These are phyloP conservation scores for Hylodesmum podocarpum DNA, from an alignment of 306 rosid species.

Conservation along the genomic window DNA sequence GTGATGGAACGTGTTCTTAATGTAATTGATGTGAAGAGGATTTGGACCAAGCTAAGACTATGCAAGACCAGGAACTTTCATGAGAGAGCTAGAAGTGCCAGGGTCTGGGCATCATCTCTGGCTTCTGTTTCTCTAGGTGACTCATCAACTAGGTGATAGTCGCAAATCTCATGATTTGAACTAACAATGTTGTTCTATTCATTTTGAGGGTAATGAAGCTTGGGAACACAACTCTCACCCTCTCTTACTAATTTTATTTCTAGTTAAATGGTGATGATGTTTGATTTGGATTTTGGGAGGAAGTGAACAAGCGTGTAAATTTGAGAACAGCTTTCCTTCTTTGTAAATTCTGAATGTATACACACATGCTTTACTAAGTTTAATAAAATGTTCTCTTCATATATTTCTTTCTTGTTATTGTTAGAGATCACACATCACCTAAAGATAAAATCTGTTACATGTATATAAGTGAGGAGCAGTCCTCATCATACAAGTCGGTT, in stretches of 20 bases:
- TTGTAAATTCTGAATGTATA: slow-evolving; percentile 35
- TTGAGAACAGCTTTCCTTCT: slow-evolving; percentile 37
- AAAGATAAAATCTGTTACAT: too few species aligned
- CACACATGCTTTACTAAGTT: not conserved
- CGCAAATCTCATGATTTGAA: slow-evolving; percentile 27
- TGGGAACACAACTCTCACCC: slow-evolving; percentile 18
- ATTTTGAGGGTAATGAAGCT: slow-evolving; percentile 42
- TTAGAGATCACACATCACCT: too few species aligned
- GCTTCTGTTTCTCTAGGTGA: slow-evolving; percentile 72
- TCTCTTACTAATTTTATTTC: not conserved
- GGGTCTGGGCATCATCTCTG: slow-evolving; percentile 81
- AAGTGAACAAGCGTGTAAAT: slow-evolving; percentile 57
- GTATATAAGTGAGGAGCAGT: too few species aligned
- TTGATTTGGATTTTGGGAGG: slow-evolving; percentile 41
- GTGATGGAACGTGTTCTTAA: slow-evolving; percentile 54
- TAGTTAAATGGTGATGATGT: slow-evolving; percentile 34
- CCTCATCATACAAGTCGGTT: too few species aligned
- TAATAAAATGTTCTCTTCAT: not conserved
- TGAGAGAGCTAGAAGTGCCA: slow-evolving; percentile 61
- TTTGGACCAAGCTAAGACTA: slow-evolving; percentile 66
- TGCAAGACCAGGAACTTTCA: slow-evolving; percentile 70
- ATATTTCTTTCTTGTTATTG: not conserved
- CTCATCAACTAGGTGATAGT: slow-evolving; percentile 41
- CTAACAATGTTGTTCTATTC: slow-evolving; percentile 31
- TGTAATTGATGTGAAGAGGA: slow-evolving; percentile 59